Evolutionary conservation across 129 eudicot species (phyloP), one percentile per base, ranked within the genome.

Genomic region (Flaveria brownii): DNA sequence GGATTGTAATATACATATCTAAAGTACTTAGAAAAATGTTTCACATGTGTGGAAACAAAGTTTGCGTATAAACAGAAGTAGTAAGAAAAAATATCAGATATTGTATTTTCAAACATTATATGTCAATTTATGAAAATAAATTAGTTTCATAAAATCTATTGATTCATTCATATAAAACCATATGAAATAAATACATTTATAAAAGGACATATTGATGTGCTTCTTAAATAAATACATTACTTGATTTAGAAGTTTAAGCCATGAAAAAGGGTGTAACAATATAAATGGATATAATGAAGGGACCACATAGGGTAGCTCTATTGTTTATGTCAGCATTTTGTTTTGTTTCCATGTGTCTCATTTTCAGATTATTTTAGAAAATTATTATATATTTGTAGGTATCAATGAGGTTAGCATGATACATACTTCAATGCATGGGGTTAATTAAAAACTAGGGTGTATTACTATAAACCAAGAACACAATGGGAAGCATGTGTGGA

Each of bases 401-500:
- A 59, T 25, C 39, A 59, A 59, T 59, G 36, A 23, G 66, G 66
- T 59, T 25, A 60, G 12, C 25, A 60, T 60, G 13, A 4, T 60
- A 25, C 66, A 25, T 60, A 60, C 66, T 59, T 25, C 41, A 12
- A 60, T 23, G 66, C 12, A 12, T 60, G 26, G 25, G 13, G 36
- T 12, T 20, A 60, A 60, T 10, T 23, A 23, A 60, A 23, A 25
- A 12, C 66, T 60, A 60, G 3, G 68, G 73, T 72, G 68, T 63
- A 71, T 71, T 61, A 62, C 47, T 62, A 25, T 20, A 66, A 52
- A 61, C 57, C 61, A 73, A 45, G 70, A 73, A 59, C 59, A 76
- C 73, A 80, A 73, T 46, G 74, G 83, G 60, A 51, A 41, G 79
- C 83, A 80, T 80, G 83, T 73, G 82, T 70, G 70, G 82, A 46